Conservation (phyloP, 108 stramenopile species). For the Cyclotella cryptica region DNA sequence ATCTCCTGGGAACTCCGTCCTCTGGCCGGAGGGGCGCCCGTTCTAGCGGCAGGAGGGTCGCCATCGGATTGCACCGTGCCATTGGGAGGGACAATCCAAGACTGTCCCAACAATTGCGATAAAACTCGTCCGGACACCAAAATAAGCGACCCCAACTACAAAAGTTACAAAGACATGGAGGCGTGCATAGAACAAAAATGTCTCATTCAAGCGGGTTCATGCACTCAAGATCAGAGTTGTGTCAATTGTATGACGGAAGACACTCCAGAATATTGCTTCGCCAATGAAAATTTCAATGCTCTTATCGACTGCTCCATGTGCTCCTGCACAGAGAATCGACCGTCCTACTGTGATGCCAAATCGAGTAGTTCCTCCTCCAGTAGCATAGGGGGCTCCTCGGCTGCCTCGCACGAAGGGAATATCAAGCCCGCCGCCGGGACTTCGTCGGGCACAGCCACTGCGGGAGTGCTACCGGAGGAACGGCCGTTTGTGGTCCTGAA, state of each 20-base stretch:
- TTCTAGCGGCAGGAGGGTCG: conserved; percentile 75
- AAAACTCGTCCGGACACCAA: conserved; percentile 68
- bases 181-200: conserved; percentile 81
- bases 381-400: conserved; percentile 36
- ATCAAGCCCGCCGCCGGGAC: conserved; percentile 31
- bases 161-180: conserved; percentile 75
- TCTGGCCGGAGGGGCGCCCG: conserved; percentile 58
- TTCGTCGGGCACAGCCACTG: conserved; percentile 7
- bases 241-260: conserved; percentile 63
- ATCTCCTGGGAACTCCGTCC: conserved; percentile 87
- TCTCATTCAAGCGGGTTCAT: conserved; percentile 77
- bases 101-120: conserved; percentile 68
- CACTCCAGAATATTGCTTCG: conserved; percentile 57
- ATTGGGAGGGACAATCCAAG: conserved; percentile 48
- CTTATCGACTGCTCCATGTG: conserved; percentile 86
- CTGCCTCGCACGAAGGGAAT: conserved; percentile 46
- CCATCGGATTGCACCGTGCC: conserved; percentile 62
- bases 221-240: conserved; percentile 67
- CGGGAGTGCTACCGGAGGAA: conserved; percentile 38
- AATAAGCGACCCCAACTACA: conserved; percentile 78
- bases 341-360: conserved; percentile 68
- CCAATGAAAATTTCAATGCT: conserved; percentile 56
- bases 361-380: conserved; percentile 24
- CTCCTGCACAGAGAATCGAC: conserved; percentile 68
- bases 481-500: conserved; percentile 60